Base-by-base conservation (phyloP, 345 rosid species). In the Punica granatum region DNA sequence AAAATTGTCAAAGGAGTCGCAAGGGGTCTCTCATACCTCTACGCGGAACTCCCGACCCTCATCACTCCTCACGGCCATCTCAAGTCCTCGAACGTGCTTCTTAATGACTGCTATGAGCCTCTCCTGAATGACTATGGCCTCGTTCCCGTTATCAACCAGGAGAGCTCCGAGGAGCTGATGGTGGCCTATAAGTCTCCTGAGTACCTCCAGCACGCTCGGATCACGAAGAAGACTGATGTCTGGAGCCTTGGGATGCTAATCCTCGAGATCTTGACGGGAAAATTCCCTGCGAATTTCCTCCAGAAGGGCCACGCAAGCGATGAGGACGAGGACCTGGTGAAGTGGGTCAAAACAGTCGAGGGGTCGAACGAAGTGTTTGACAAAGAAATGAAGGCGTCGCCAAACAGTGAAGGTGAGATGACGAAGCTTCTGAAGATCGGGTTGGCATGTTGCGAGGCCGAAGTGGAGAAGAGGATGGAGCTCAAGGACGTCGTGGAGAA, bases 131-230 rank as follows among this genome's bases (percentile, higher is more conserved):
- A 94, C 56, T 94, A 91, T 46, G 92, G 84, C 6, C 80, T 94
- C 51, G 75, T 79, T 70, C 96, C 96, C 1, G 77, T 88, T 60
- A 84, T 88, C 72, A 94, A 94, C 70, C 92, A 82, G 66, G 99
- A 94, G 65, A 81, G 71, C 12, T 85, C 96, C 0, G 87, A 85
- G 35, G 90, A 88, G 54, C 82, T 85, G 32, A 94, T 94, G 95
- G 93, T 85, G 25, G 95, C 92, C 12, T 94, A 91, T 51, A 94
- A 82, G 75, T 91, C 96, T 3, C 99, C 99, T 0, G 98, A 94
- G 71, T 94, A 77, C 75, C 34, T 73, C 34, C 82, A 82, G 16
- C 75, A 76, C 2, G 82, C 85, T 1, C 82, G 98, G 2, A 77
- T 91, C 64, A 91, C 95, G 0, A 94, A 85, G 80, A 91, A 91